phyloP scores from a whole-genome alignment of 805 yeast genomes.

The Kluyveromyces starmeri region DNA sequence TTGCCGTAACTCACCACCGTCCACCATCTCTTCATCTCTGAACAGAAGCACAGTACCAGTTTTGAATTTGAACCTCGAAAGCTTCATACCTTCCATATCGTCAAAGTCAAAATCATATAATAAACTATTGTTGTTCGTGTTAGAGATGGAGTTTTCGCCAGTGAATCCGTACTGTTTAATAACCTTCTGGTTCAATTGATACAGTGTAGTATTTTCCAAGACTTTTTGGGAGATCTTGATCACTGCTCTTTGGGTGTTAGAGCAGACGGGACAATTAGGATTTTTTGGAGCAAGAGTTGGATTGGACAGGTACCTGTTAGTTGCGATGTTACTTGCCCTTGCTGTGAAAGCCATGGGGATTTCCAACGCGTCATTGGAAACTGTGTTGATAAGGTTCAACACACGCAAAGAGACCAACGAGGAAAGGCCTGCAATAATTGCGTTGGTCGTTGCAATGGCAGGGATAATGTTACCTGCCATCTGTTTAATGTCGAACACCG shows the following conservation, averaged over 20 bases:
- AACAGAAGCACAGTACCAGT: constrained; percentile 60
- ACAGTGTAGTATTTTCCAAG: constrained; percentile 31
- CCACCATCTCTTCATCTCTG: constrained; percentile 69
- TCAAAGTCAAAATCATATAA: constrained; percentile 84
- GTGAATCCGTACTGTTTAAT: constrained; percentile 43
- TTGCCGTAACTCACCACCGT: constrained; percentile 31
- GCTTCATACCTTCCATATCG: constrained; percentile 48
- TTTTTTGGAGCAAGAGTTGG: constrained; percentile 57
- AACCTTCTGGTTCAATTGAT: constrained; percentile 44
- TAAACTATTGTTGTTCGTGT: constrained; percentile 38
- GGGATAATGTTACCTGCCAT: constrained; percentile 98
- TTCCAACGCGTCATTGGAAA: constrained; percentile 30
- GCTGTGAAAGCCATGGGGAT: constrained; percentile 43
- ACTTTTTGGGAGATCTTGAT: constrained; percentile 27
- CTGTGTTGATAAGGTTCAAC: constrained; percentile 29
- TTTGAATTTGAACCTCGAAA: constrained; percentile 45
- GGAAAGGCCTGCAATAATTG: constrained; percentile 85
- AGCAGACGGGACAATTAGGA: constrained; percentile 61
- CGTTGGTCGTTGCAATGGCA: constrained; percentile 96
- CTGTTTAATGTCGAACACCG: constrained; percentile 82
- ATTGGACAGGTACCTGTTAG: constrained; percentile 51
- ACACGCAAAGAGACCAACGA: constrained; percentile 61
- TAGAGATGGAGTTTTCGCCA: constrained; percentile 26
- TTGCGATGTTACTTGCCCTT: constrained; percentile 35
- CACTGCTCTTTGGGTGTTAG: constrained; percentile 44